Conservation (phyloP, 257 asterid species). For the Orobanche coerulescens region DNA sequence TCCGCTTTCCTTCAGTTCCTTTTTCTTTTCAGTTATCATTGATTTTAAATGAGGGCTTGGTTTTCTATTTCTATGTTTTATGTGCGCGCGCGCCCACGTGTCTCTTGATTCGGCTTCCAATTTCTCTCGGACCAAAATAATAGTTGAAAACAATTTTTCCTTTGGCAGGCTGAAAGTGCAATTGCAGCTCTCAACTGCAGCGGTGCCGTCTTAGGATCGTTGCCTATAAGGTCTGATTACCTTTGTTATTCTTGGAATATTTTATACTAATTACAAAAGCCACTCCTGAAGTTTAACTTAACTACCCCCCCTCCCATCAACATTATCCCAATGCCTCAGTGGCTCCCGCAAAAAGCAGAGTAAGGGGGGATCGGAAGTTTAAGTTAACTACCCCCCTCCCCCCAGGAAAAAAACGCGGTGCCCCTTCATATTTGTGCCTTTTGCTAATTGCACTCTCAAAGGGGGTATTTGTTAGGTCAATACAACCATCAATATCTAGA, state of each 20-base stretch:
- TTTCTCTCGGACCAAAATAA: too few relatives aligned
- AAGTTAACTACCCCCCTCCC: too few relatives aligned
- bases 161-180: constrained; percentile 91
- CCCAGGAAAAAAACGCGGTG: background rate
- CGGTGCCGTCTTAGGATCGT: constrained; percentile 83
- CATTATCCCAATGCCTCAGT: too few relatives aligned
- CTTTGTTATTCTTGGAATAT: background rate
- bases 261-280: background rate
- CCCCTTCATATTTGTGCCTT: background rate
- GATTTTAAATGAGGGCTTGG: too few relatives aligned
- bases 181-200: constrained; percentile 96
- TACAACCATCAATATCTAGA: background rate
- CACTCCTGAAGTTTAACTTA: background rate
- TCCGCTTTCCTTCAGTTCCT: too few relatives aligned
- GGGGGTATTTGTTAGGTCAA: background rate
- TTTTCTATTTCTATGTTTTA: too few relatives aligned
- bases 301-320: too few relatives aligned
- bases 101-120: too few relatives aligned
- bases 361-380: too few relatives aligned
- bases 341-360: too few relatives aligned
- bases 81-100: too few relatives aligned
- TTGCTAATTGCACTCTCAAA: background rate
- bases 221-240: constrained; percentile 66
- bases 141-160: background rate
- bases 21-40: too few relatives aligned